Evolutionary conservation across 768 basidiomycete genomes (phyloP), one percentile per base, ranked within the genome.

Genomic region (Rhizopogon roseolus): DNA sequence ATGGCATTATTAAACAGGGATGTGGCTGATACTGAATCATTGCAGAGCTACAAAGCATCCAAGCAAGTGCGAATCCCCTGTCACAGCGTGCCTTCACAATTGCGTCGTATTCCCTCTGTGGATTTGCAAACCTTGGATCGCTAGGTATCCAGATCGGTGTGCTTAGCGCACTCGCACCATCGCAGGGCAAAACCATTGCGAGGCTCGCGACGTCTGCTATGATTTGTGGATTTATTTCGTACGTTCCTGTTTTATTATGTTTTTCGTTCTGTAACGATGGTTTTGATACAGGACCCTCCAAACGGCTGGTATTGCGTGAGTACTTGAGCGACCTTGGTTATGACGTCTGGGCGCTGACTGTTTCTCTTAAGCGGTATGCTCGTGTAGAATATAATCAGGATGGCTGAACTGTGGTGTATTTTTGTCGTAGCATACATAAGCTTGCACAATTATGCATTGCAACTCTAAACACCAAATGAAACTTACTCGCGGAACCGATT

Each of bases 61-160:
- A 84, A 56, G 69, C 71, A 7, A 64, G 68, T 55, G 66, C 71
- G 25, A 70, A 76, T 48, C 81, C 88, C 3, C 79, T 93, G 49
- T 84, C 84, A 19, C 75, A 70, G 29, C 90, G 88, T 54, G 89
- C 84, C 19, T 93, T 77, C 71, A 88, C 86, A 50, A 93, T 95
- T 60, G 84, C 88, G 13, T 84, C 87, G 34, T 96, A 94, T 66
- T 86, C 88, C 14, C 83, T 95, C 14, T 94, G 92, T 68, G 94
- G 94, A 9, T 96, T 96, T 64, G 90, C 90, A 55, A 95, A 95
- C 66, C 74, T 92, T 41, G 83, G 87, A 52, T 90, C 90, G 6
- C 74, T 93, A 25, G 93, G 93, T 63, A 92, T 95, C 60, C 90
- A 93, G 67, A 81, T 90, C 55, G 88, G 88, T 63, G 88, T 89